These are phyloP conservation scores for Phragmites australis DNA, from an alignment of 176 grass and related monocot species.

Conservation along the genomic window DNA sequence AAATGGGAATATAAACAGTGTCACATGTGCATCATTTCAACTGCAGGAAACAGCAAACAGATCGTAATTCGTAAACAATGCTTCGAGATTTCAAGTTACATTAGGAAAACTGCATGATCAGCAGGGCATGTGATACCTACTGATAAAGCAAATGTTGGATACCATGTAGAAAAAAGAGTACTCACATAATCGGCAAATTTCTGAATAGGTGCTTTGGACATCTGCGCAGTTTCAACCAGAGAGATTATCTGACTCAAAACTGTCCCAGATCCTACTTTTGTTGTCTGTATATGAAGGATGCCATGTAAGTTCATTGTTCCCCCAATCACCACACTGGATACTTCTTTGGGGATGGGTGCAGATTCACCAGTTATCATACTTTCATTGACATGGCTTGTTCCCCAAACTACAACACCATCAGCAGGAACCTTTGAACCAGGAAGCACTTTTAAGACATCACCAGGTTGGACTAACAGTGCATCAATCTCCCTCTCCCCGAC, in stretches of 20 bases:
- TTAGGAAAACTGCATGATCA: background rate
- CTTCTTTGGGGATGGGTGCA: constrained; percentile 72
- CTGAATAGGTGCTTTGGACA: constrained; percentile 99
- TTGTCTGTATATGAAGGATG: constrained; percentile 85
- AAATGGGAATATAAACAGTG: constrained; percentile 12
- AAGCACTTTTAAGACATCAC: constrained; percentile 90
- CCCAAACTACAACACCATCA: constrained; percentile 87
- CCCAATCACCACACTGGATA: constrained; percentile 73
- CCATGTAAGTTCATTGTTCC: constrained; percentile 97
- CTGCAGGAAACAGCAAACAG: background rate
- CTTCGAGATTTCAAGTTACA: background rate
- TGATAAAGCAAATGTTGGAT: background rate
- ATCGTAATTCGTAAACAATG: background rate
- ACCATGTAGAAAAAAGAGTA: background rate
- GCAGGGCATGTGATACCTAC: background rate
- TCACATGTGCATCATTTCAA: background rate
- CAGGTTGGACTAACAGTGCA: constrained; percentile 86
- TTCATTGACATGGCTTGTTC: constrained; percentile 92
- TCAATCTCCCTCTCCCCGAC: constrained; percentile 87
- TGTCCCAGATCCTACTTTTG: constrained; percentile 88
- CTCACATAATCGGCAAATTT: constrained; percentile 98
- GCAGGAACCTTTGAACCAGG: constrained; percentile 93
- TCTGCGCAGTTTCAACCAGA: constrained; percentile 95
- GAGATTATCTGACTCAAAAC: constrained; percentile 98
- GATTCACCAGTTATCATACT: constrained; percentile 99